These are phyloP conservation scores for Hirschioporus abietinus DNA, from an alignment of 768 basidiomycete species.

Conservation along the genomic window DNA sequence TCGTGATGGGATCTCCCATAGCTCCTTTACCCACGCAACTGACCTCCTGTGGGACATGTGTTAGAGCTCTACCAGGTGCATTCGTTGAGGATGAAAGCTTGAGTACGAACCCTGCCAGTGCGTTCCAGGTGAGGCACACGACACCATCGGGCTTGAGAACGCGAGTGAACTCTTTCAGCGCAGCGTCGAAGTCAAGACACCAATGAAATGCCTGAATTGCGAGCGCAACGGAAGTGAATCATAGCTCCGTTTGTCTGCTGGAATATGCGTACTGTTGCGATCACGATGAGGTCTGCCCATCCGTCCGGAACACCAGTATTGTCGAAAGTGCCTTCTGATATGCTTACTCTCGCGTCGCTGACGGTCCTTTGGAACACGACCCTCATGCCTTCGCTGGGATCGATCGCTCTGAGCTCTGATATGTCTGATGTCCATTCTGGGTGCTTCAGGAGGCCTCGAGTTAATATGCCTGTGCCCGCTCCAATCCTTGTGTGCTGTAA, in stretches of 20 bases:
- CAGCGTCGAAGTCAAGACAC: conserved; percentile 32
- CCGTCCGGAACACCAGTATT: conserved; percentile 19
- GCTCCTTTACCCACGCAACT: conserved; percentile 11
- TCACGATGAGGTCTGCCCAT: conserved; percentile 24
- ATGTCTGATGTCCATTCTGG: conserved; percentile 19
- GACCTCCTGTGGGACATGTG: conserved; percentile 26
- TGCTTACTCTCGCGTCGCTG: conserved; percentile 15
- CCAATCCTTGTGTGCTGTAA: conserved; percentile 21
- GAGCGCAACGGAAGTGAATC: too few relatives aligned
- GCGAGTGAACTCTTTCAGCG: conserved; percentile 35
- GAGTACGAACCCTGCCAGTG: conserved; percentile 24
- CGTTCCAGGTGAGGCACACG: conserved; percentile 39
- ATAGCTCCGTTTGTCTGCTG: background rate
- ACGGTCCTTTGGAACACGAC: conserved; percentile 24
- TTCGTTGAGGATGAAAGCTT: background rate
- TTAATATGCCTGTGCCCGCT: conserved; percentile 36
- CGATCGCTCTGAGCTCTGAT: conserved; percentile 28
- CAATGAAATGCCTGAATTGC: conserved; percentile 35
- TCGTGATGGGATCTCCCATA: conserved; percentile 26
- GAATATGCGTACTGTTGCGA: conserved; percentile 18
- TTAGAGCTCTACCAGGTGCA: conserved; percentile 8
- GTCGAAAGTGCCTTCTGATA: conserved; percentile 26
- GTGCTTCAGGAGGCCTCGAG: conserved; percentile 28
- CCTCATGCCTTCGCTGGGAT: conserved; percentile 39
- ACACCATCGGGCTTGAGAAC: conserved; percentile 31